Conservation (phyloP, 495 filamentous ascomycete species). For the Talaromyces thailandensis region DNA sequence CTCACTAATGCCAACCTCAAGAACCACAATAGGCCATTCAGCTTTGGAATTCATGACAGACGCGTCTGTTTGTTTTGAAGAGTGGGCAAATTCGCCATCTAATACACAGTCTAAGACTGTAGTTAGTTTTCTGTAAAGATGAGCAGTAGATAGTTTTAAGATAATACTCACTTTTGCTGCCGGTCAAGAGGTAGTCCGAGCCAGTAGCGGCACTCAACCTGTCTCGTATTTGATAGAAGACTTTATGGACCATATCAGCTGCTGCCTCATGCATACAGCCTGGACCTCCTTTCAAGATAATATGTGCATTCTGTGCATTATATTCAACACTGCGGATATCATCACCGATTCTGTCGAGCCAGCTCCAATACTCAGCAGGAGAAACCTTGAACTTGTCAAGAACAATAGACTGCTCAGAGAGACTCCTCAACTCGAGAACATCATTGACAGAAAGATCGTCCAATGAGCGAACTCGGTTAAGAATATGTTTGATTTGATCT, state of each 20-base stretch:
- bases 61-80: not conserved
- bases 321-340: not conserved
- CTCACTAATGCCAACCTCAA: not conserved
- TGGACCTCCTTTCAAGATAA: not conserved
- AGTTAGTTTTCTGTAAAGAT: too few relatives aligned
- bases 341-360: not conserved
- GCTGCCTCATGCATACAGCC: slow-evolving; percentile 8
- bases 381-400: not conserved
- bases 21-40: not conserved
- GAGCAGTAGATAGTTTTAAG: not conserved
- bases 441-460: not conserved
- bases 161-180: not conserved
- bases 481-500: not conserved
- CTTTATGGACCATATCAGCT: not conserved
- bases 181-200: not conserved
- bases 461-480: not conserved
- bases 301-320: not conserved
- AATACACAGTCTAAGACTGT: too few relatives aligned
- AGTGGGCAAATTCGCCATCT: too few relatives aligned
- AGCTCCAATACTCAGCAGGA: not conserved
- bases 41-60: not conserved
- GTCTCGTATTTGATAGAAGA: not conserved
- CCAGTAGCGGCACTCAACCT: not conserved
- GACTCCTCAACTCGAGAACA: not conserved
- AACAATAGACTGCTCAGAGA: not conserved